Evolutionary conservation across 345 rosid species (phyloP).

Genomic region (Eutrema yunnanense): DNA sequence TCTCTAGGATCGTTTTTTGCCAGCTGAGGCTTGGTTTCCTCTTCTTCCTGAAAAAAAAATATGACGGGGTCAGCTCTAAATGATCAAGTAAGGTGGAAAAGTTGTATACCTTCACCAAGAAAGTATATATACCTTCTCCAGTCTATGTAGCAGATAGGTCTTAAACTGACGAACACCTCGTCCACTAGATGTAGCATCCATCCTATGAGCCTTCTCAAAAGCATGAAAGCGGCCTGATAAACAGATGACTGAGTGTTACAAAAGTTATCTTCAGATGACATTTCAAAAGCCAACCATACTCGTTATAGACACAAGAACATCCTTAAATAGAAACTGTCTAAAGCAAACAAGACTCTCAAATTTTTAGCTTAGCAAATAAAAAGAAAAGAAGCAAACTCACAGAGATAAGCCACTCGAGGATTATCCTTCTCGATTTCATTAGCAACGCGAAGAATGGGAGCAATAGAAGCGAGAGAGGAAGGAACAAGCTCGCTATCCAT

Average conservation of each 20-base stretch:
- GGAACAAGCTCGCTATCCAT: conserved; percentile 91
- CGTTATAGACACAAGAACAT: not conserved
- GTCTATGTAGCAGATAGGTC: conserved; percentile 74
- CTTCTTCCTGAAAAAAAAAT: conserved; percentile 52
- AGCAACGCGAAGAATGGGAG: conserved; percentile 90
- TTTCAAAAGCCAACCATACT: not conserved
- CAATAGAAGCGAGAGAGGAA: conserved; percentile 60
- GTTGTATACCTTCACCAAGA: not conserved
- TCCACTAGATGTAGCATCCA: conserved; percentile 60
- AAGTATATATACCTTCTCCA: conserved; percentile 59
- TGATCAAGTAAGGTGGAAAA: not conserved
- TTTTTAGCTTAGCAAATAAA: not conserved
- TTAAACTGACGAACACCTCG: conserved; percentile 92
- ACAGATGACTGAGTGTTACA: not conserved
- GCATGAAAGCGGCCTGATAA: conserved; percentile 86
- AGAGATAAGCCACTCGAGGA: conserved; percentile 84
- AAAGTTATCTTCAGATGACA: not conserved
- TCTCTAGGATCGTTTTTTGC: conserved; percentile 57
- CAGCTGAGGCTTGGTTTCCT: conserved; percentile 39
- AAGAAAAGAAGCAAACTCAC: conserved; percentile 33
- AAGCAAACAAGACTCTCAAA: not conserved
- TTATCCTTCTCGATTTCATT: conserved; percentile 80
- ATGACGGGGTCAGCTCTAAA: not conserved
- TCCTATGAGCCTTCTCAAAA: conserved; percentile 75
- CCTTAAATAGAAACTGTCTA: not conserved